Base-by-base conservation (phyloP, 345 rosid genomes). In the Gossypium australe region DNA sequence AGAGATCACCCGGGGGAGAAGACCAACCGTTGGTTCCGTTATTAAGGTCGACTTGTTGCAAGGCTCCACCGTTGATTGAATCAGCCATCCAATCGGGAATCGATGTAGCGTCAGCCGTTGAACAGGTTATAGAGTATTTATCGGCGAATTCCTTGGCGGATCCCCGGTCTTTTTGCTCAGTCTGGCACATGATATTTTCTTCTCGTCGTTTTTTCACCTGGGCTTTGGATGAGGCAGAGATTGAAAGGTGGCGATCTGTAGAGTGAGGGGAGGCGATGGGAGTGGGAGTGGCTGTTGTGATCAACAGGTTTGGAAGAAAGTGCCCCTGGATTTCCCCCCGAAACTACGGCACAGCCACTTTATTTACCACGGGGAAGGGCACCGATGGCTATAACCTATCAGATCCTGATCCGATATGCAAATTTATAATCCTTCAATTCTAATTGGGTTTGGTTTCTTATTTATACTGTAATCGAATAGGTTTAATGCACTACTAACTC, bases 1-100 rank as follows among this genome's bases (percentile, higher is more conserved):
- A 94, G 3, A 89, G 80, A 16, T 89, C 83, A 14, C 97, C 97
- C 6, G 97, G 97, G 10, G 98, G 97, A 8, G 98, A 89, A 17
- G 98, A 93, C 98, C 97, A 94, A 56, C 98, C 98, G 76, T 94
- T 86, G 51, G 74, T 71, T 6, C 98, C 97, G 9, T 81, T 67
- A 43, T 92, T 82, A 44, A 90, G 92, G 83, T 94, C 92, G 14
- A 94, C 97, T 41, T 72, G 93, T 44, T 80, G 90, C 58, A 94
- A 84, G 38, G 98, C 85, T 2, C 98, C 98, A 24, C 97, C 97
- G 78, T 81, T 72, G 82, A 83, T 83, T 16, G 92, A 55, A 47
- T 92, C 94, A 29, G 85, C 11, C 47, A 92, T 81, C 97, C 97
- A 92, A 25, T 82, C 89, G 10, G 86, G 86, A 2, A 77, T 2